Evolutionary conservation across 2,329 filamentous ascomycete species (phyloP).

Genomic region (Diplocarpon rosae): DNA sequence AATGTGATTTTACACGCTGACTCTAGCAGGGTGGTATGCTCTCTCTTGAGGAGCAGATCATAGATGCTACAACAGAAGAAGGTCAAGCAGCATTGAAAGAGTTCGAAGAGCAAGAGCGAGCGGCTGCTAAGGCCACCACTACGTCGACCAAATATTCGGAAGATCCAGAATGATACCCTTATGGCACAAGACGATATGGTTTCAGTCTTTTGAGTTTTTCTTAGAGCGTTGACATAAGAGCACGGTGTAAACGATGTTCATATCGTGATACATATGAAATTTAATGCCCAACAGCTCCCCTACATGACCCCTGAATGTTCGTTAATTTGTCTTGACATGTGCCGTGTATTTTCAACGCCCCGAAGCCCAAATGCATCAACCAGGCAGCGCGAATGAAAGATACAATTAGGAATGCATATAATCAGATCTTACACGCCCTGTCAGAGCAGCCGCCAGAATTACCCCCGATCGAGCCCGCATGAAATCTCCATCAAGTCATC

Average conservation of each 20-base stretch:
- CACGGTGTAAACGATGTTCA: neutral
- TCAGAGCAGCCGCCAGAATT: conserved; percentile 3
- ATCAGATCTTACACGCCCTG: conserved; percentile 22
- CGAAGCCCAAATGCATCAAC: conserved; percentile 18
- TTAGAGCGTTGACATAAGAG: neutral
- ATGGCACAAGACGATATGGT: no score
- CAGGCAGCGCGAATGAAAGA: conserved; percentile 18
- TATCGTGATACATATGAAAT: neutral
- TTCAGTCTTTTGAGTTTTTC: no score
- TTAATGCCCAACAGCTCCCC: no score
- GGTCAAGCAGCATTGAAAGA: conserved; percentile 68
- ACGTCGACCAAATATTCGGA: conserved; percentile 23
- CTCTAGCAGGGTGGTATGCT: conserved; percentile 61
- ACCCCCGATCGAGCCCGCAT: conserved; percentile 7
- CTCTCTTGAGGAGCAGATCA: conserved; percentile 84
- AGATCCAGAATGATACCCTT: conserved; percentile 26
- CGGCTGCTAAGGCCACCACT: conserved; percentile 11
- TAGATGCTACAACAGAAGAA: conserved; percentile 87
- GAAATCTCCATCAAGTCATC: conserved; percentile 1
- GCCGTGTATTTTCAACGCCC: conserved; percentile 27
- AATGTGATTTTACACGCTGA: neutral
- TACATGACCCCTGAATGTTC: no score
- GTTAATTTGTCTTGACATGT: conserved; percentile 13
- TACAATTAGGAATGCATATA: conserved; percentile 19
- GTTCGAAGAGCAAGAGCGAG: conserved; percentile 48